phyloP scores from a whole-genome alignment of 2,329 filamentous ascomycete genomes.

The Colletotrichum truncatum region DNA sequence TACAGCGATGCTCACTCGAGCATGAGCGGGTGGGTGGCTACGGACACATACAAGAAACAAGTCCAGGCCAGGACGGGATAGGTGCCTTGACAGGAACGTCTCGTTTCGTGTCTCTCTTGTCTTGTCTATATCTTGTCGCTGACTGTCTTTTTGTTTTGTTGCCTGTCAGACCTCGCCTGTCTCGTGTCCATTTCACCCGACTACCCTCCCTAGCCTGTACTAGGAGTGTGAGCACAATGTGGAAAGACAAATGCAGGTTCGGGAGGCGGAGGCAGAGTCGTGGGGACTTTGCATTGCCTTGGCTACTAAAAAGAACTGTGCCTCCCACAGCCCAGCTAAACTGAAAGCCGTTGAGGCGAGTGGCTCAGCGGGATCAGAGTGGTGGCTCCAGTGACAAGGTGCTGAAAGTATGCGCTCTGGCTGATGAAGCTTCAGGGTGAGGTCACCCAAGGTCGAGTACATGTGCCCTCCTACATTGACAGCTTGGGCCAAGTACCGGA shows the following conservation, averaged over 20 bases:
- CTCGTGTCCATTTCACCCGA: background rate
- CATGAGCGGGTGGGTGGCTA: too few species aligned
- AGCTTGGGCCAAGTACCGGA: background rate
- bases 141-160: too few species aligned
- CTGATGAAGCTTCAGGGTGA: background rate
- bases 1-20: too few species aligned
- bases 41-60: too few species aligned
- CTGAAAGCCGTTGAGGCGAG: background rate
- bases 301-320: background rate
- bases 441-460: background rate
- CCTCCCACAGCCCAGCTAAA: background rate
- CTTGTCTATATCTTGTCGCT: too few species aligned
- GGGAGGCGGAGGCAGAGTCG: background rate
- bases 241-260: background rate
- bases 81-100: too few species aligned
- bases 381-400: background rate
- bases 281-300: background rate
- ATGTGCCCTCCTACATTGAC: background rate
- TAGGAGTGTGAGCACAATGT: background rate
- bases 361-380: constrained; percentile 1
- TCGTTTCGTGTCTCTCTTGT: too few species aligned
- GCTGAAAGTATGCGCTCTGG: background rate
- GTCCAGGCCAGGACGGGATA: too few species aligned
- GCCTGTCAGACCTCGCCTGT: too few species aligned
- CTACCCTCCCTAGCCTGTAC: background rate